Evolutionary conservation across 2,329 filamentous ascomycete genomes (phyloP).

Genomic region (Aureobasidium vineae): DNA sequence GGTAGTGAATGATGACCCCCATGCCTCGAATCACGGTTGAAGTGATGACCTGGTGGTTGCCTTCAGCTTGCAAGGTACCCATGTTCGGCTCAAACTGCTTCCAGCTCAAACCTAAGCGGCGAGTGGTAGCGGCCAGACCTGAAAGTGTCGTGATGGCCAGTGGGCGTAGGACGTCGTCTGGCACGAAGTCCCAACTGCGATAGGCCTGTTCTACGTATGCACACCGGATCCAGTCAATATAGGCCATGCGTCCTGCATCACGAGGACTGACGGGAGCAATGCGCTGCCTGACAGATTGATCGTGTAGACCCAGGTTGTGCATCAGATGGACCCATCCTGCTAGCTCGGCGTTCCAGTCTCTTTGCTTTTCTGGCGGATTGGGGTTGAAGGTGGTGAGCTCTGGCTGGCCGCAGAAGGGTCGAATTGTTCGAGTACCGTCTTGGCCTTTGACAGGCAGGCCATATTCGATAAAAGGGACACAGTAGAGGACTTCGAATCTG

Average conservation of each 20-base stretch:
- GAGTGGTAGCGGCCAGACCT: conserved; percentile 1
- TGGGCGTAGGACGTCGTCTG: conserved; percentile 16
- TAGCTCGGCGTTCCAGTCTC: conserved; percentile 20
- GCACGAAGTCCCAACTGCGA: conserved; percentile 25
- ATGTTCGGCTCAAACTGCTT: conserved; percentile 24
- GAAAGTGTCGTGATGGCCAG: conserved; percentile 20
- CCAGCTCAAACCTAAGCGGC: conserved; percentile 17
- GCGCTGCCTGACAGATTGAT: background rate
- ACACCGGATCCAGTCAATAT: conserved; percentile 12
- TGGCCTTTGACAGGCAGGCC: background rate
- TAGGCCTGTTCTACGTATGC: background rate
- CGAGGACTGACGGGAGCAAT: background rate
- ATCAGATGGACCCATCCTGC: conserved; percentile 23
- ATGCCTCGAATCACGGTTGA: conserved; percentile 24
- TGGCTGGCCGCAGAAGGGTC: conserved; percentile 15
- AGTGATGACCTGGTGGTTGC: conserved; percentile 24
- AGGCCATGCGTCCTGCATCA: background rate
- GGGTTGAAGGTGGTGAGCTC: conserved; percentile 22
- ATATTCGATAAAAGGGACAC: conserved; percentile 7
- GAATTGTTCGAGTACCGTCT: background rate
- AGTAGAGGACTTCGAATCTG: conserved; percentile 21
- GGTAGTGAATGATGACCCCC: conserved; percentile 20
- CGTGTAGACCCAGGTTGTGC: conserved; percentile 23
- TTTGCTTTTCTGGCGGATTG: conserved; percentile 15
- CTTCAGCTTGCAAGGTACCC: conserved; percentile 15